Percentiles rank a stretch among this genome's conserved stretches.
phyloP scores from a whole-genome alignment of 208 protist genomes.

The Acanthamoeba culbertsoni region DNA sequence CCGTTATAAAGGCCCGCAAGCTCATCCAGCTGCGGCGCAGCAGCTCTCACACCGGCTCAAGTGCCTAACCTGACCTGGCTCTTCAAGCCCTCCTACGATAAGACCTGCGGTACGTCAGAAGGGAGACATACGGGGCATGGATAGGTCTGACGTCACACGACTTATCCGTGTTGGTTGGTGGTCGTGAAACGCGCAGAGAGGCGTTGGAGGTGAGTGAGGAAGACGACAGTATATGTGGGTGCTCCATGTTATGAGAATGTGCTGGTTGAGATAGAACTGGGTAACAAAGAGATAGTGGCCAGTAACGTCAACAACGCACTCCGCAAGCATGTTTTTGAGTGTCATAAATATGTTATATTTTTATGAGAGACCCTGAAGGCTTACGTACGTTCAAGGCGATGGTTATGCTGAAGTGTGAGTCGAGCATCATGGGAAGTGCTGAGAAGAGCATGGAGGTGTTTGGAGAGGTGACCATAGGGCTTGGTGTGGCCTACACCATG shows the following conservation, averaged over 20 bases:
- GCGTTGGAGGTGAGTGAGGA: constrained; percentile 24
- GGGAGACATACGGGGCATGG: no score
- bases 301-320: constrained; percentile 14
- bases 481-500: constrained; percentile 1
- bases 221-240: constrained; percentile 17
- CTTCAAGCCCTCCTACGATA: constrained; percentile 40
- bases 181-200: no score
- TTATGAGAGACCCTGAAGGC: background rate
- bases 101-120: background rate
- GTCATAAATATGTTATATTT: background rate
- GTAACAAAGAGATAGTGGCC: background rate
- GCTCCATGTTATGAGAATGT: background rate
- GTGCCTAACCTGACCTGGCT: constrained; percentile 28
- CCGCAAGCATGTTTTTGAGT: background rate
- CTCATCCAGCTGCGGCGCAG: background rate
- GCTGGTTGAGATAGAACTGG: background rate
- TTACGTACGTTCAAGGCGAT: background rate
- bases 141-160: no score
- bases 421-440: background rate
- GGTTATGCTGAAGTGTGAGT: background rate
- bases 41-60: background rate
- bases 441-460: constrained; percentile 19
- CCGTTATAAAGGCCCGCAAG: constrained; percentile 3
- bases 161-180: no score
- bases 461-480: background rate